phyloP scores from a whole-genome alignment of 1,284 basidiomycete genomes.

The Sporisorium reilianum region DNA sequence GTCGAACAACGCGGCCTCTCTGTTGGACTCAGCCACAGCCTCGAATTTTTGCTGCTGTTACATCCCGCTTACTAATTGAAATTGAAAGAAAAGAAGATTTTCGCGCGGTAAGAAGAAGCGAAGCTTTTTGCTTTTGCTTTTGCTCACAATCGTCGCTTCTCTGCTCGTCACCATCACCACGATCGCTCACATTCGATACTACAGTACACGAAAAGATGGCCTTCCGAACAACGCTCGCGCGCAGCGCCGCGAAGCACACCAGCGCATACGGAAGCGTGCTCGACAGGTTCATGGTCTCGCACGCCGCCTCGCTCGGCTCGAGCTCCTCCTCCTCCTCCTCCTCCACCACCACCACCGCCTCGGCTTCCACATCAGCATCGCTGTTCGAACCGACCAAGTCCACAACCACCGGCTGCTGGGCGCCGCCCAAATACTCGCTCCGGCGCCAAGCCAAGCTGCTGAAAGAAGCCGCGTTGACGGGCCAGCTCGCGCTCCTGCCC shows the following conservation, averaged over 20 bases:
- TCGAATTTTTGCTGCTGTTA: not conserved
- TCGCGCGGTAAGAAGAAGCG: slow-evolving; percentile 8
- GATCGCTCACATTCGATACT: not conserved
- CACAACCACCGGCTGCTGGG: slow-evolving; percentile 46
- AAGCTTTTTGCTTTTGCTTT: not conserved
- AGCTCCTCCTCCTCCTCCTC: not conserved
- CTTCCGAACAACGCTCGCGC: slow-evolving; percentile 13
- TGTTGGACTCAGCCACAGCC: slow-evolving; percentile 20
- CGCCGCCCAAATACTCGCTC: slow-evolving; percentile 47
- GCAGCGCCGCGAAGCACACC: slow-evolving; percentile 26
- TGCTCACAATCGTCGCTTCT: not conserved
- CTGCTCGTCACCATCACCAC: slow-evolving; percentile 1
- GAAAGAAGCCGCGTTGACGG: slow-evolving; percentile 31
- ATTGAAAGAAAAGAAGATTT: not conserved
- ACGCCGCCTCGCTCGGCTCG: slow-evolving; percentile 5
- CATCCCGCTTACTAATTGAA: not conserved
- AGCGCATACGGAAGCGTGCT: slow-evolving; percentile 29
- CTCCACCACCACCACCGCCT: not conserved
- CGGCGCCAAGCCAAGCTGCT: slow-evolving; percentile 55
- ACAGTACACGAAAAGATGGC: slow-evolving; percentile 18
- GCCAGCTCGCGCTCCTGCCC: slow-evolving; percentile 23
- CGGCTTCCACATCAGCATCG: slow-evolving; percentile 9
- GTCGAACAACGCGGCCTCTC: slow-evolving; percentile 5
- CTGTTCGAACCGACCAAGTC: slow-evolving; percentile 32
- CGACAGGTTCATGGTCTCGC: slow-evolving; percentile 31